Conservation (phyloP, 2,329 filamentous ascomycete species). For the Huntiella savannae region DNA sequence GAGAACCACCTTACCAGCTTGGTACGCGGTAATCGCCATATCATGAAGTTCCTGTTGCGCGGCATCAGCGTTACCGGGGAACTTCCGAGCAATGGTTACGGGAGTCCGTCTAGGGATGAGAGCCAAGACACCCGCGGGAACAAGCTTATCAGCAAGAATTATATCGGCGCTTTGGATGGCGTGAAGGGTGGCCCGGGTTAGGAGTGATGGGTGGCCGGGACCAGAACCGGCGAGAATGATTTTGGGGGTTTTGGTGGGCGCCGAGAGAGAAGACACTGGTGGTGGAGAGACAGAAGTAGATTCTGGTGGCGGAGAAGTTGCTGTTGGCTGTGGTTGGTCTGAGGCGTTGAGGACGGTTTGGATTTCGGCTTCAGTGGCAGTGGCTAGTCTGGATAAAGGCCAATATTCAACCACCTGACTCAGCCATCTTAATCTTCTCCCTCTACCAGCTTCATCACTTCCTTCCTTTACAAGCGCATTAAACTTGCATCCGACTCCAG, state of each 20-base stretch:
- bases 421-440: constrained; percentile 75
- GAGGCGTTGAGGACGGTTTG: constrained; percentile 54
- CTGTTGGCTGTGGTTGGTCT: constrained; percentile 20
- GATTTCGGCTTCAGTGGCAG: constrained; percentile 63
- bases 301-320: constrained; percentile 10
- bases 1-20: constrained; percentile 57
- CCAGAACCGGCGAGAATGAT: constrained; percentile 85
- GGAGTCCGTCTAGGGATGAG: constrained; percentile 78
- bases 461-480: constrained; percentile 64
- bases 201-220: constrained; percentile 77
- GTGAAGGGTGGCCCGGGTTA: constrained; percentile 65
- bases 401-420: constrained; percentile 97
- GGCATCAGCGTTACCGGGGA: constrained; percentile 86
- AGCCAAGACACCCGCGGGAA: constrained; percentile 67
- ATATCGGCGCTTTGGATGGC: constrained; percentile 58
- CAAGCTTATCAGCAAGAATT: constrained; percentile 72
- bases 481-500: constrained; percentile 62
- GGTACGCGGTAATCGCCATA: constrained; percentile 49
- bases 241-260: constrained; percentile 44
- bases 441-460: constrained; percentile 56
- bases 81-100: constrained; percentile 87
- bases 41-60: constrained; percentile 79
- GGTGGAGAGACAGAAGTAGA: constrained; percentile 28
- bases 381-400: constrained; percentile 67
- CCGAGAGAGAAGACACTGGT: background rate